Conservation (phyloP, 495 filamentous ascomycete species). For the Penicillium ucsense region DNA sequence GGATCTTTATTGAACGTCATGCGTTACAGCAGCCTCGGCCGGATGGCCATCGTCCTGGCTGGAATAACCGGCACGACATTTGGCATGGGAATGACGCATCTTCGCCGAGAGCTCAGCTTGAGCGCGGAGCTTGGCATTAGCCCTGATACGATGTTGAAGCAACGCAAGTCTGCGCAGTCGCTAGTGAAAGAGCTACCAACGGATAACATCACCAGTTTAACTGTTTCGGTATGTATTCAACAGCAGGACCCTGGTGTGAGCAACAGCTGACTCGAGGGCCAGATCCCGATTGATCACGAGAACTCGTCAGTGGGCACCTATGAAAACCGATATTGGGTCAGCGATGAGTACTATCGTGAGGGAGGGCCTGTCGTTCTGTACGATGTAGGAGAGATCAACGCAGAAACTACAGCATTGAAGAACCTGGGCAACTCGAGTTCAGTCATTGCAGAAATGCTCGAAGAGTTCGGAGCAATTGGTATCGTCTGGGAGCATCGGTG, state of each 20-base stretch:
- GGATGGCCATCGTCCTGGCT: conserved; percentile 2
- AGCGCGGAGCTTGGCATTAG: conserved; percentile 16
- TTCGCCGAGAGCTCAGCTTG: conserved; percentile 16
- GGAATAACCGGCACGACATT: conserved; percentile 6
- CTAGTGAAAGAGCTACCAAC: not conserved
- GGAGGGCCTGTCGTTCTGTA: conserved; percentile 47
- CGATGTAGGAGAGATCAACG: conserved; percentile 40
- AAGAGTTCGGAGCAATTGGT: conserved; percentile 41
- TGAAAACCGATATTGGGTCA: conserved; percentile 47
- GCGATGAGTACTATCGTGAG: conserved; percentile 34
- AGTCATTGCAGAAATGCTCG: conserved; percentile 34
- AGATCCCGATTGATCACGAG: conserved; percentile 41
- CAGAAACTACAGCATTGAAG: conserved; percentile 12
- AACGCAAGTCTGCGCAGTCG: conserved; percentile 1
- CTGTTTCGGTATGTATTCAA: conserved; percentile 5
- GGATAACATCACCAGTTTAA: conserved; percentile 8
- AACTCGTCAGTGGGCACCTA: conserved; percentile 36
- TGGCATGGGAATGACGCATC: conserved; percentile 2
- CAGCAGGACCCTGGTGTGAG: too few relatives aligned
- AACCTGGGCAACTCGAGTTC: conserved; percentile 29
- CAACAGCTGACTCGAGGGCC: too few relatives aligned
- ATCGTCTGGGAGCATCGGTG: conserved; percentile 52
- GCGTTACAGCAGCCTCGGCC: conserved; percentile 1
- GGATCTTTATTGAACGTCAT: not conserved
- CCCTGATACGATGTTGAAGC: conserved; percentile 11